A percentile compares a stretch with the other conserved stretches of the same genome.
These are phyloP conservation scores for Alternaria angustiovoidea DNA, from an alignment of 2,329 filamentous ascomycete genomes.

Conservation along the genomic window DNA sequence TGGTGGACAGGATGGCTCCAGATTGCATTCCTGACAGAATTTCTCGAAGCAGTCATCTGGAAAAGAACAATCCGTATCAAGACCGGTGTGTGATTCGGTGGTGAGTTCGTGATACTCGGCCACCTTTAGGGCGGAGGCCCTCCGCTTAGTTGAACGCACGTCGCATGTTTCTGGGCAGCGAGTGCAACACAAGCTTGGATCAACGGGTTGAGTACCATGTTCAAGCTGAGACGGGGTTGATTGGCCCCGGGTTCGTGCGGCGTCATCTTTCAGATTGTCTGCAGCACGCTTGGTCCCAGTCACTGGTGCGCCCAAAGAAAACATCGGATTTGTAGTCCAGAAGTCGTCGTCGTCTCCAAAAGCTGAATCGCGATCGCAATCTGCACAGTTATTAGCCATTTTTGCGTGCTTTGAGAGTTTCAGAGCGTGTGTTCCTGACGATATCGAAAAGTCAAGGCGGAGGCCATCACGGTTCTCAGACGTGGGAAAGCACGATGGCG, in stretches of 20 bases:
- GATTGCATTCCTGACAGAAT: slow-evolving; percentile 48
- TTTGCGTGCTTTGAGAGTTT: slow-evolving; percentile 11
- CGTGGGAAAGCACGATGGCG: slow-evolving; percentile 6
- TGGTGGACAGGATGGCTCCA: slow-evolving; percentile 38
- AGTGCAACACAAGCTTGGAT: slow-evolving; percentile 36
- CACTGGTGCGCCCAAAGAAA: slow-evolving; percentile 33
- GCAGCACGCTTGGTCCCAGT: slow-evolving; percentile 46
- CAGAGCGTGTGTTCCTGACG: slow-evolving; percentile 9
- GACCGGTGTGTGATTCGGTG: slow-evolving; percentile 19
- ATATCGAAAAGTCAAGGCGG: slow-evolving; percentile 12
- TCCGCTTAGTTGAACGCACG: slow-evolving; percentile 44
- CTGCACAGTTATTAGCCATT: slow-evolving; percentile 43
- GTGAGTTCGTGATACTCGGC: slow-evolving; percentile 39
- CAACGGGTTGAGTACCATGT: slow-evolving; percentile 16
- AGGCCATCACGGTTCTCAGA: slow-evolving; percentile 18
- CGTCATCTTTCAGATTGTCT: slow-evolving; percentile 29
- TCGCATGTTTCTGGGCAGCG: slow-evolving; percentile 29
- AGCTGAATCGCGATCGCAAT: slow-evolving; percentile 42
- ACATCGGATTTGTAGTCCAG: slow-evolving; percentile 38
- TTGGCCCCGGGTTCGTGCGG: slow-evolving; percentile 12
- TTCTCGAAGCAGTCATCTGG: slow-evolving; percentile 46
- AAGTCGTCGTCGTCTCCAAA: slow-evolving; percentile 44
- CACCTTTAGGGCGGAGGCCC: slow-evolving; percentile 42
- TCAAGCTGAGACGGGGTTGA: slow-evolving; percentile 6
- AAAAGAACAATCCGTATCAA: slow-evolving; percentile 41